Conservation (phyloP, 164 flowering plant species). For the Kalanchoe fedtschenkoi region DNA sequence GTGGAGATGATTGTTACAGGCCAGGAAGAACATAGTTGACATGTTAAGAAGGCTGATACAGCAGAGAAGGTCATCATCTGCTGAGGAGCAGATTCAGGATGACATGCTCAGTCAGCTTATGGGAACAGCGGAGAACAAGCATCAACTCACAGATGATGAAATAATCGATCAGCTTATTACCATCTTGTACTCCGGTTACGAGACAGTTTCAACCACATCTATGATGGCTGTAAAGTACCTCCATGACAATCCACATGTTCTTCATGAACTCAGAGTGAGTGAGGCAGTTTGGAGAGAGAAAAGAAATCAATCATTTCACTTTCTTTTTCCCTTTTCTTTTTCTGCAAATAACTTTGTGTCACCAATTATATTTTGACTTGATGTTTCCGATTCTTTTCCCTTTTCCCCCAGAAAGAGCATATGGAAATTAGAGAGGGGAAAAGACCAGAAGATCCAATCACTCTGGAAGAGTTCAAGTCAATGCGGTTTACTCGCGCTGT, state of each 20-base stretch:
- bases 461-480: slow-evolving; percentile 38
- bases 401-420: slow-evolving; percentile 43
- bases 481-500: slow-evolving; percentile 66
- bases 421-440: slow-evolving; percentile 40
- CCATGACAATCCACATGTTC: slow-evolving; percentile 53
- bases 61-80: slow-evolving; percentile 45
- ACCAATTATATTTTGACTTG: not conserved
- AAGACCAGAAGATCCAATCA: slow-evolving; percentile 42
- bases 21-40: slow-evolving; percentile 31
- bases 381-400: too few species aligned
- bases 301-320: not conserved
- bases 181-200: slow-evolving; percentile 53
- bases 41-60: slow-evolving; percentile 29
- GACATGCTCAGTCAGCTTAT: slow-evolving; percentile 45
- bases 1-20: slow-evolving; percentile 44
- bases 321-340: not conserved
- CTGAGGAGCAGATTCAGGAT: slow-evolving; percentile 12
- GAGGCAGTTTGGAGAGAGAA: not conserved
- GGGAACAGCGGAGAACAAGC: slow-evolving; percentile 18
- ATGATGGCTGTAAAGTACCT: slow-evolving; percentile 73
- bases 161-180: slow-evolving; percentile 56
- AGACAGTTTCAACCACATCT: slow-evolving; percentile 57
- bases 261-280: slow-evolving; percentile 51
- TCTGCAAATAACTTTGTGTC: slow-evolving; percentile 1
- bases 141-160: slow-evolving; percentile 42